Percentiles rank a stretch among this genome's conserved stretches.
phyloP scores from a whole-genome alignment of 1,139 yeast species.

The Nakaseomyces nivariensis region DNA sequence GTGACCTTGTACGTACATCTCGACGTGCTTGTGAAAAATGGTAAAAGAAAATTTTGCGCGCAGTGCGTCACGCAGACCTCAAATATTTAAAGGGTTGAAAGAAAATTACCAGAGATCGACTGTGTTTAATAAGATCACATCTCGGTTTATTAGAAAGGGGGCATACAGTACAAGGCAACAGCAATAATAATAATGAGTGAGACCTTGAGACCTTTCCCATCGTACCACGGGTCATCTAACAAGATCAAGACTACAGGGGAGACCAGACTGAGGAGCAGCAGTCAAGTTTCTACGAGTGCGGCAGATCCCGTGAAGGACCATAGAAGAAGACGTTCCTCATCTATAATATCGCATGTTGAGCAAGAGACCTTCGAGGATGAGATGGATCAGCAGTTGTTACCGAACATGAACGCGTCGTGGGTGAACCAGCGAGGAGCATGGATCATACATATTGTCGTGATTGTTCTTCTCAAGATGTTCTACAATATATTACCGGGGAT shows the following conservation, averaged over 20 bases:
- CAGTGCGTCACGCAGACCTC: too few relatives aligned
- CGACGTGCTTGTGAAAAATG: too few relatives aligned
- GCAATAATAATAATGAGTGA: neutral
- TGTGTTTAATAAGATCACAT: too few relatives aligned
- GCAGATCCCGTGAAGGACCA: conserved; percentile 31
- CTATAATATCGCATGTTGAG: conserved; percentile 77
- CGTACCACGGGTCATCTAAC: conserved; percentile 8
- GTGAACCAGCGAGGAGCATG: conserved; percentile 94
- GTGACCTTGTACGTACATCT: too few relatives aligned
- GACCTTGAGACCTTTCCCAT: conserved; percentile 19
- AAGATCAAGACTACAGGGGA: neutral
- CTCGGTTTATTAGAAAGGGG: too few relatives aligned
- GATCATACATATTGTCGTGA: conserved; percentile 81
- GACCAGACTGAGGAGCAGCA: conserved; percentile 1
- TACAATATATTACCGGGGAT: conserved; percentile 71
- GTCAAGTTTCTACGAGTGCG: conserved; percentile 1
- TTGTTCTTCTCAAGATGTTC: conserved; percentile 59
- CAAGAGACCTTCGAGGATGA: conserved; percentile 89
- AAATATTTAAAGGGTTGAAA: too few relatives aligned
- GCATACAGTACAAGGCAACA: neutral
- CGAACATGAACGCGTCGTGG: conserved; percentile 93
- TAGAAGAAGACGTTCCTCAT: conserved; percentile 49
- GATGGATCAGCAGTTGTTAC: conserved; percentile 81
- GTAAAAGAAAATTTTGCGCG: too few relatives aligned
- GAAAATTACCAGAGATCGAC: too few relatives aligned